Base-by-base conservation (phyloP, 2,329 filamentous ascomycete species). In the Penicillium sp. region DNA sequence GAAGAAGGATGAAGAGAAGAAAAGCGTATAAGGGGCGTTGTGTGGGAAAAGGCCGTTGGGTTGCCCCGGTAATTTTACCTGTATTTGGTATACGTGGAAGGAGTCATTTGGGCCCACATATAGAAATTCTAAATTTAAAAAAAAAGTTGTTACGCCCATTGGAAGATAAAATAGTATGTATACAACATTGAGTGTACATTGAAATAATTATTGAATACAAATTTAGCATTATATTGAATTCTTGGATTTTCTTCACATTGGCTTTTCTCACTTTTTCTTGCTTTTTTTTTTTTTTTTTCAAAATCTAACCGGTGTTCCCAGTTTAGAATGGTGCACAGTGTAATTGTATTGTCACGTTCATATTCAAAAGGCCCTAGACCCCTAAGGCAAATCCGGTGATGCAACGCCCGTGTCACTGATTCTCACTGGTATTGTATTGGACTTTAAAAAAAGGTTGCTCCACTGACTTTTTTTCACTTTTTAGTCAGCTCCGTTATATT, bases 21-120 rank as follows among this genome's bases (percentile, higher is more conserved):
- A 61, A 60, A 58, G 58, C 45, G 55, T 57, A 57, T 59, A 57
- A 59, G 54, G 56, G 56, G 50, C 48, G 52, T 44, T 51, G 55
- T 90, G 90, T 65, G 71, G 90, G 17, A 80, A 83, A 19, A 50
- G 46, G 35, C 44, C 49, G 54, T 55, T 55, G 53, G 48, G 44
- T 48, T 53, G 50, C 50, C 50, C 50, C 50, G 44, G 53, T 55
- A 50, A 55, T 51, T 33, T 51, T 55, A 50, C 53, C 25, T 33
- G 53, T 55, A 55, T 51, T 55, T n/a, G n/a, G 11, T 17, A 40
- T 50, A 55, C 52, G 36, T 4, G n/a, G 17, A 35, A 37, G 36
- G 47, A 50, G 48, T 50, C 48, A 25, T 26, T 50, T 5, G 46
- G 22, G 47, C 16, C 37, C 48, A 44, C 36, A 22, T 25, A 14